Conservation (phyloP, 441 rosid genomes). For the Metrosideros polymorpha region DNA sequence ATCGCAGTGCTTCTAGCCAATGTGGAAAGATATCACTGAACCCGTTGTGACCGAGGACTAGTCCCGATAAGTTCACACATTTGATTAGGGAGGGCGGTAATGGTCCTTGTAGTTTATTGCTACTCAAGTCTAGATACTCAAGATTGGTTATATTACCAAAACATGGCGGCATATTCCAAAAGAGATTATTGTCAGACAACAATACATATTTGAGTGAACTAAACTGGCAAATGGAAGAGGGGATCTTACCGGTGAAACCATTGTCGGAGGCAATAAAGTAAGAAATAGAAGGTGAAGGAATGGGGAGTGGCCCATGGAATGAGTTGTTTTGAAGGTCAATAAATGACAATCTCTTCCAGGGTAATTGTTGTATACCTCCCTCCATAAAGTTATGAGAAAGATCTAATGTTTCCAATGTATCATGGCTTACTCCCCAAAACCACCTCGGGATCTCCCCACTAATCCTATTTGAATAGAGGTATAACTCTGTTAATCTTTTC, state of each 20-base stretch:
- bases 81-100: neutral
- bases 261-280: rapidly evolving
- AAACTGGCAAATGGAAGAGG: neutral
- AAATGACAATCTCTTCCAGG: rapidly evolving
- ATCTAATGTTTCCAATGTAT: neutral
- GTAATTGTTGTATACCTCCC: neutral
- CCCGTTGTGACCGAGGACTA: rapidly evolving
- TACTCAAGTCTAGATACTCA: rapidly evolving
- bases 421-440: neutral
- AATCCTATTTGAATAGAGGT: neutral
- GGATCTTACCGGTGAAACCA: neutral
- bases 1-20: neutral
- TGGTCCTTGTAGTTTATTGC: neutral
- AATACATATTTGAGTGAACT: rapidly evolving
- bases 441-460: neutral
- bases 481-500: neutral
- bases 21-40: neutral
- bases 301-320: neutral
- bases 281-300: rapidly evolving
- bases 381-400: neutral
- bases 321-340: rapidly evolving
- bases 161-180: neutral
- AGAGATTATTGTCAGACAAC: neutral
- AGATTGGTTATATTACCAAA: neutral
- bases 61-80: neutral